Evolutionary conservation across 257 asterid species (phyloP).

Genomic region (Solanum chilense): DNA sequence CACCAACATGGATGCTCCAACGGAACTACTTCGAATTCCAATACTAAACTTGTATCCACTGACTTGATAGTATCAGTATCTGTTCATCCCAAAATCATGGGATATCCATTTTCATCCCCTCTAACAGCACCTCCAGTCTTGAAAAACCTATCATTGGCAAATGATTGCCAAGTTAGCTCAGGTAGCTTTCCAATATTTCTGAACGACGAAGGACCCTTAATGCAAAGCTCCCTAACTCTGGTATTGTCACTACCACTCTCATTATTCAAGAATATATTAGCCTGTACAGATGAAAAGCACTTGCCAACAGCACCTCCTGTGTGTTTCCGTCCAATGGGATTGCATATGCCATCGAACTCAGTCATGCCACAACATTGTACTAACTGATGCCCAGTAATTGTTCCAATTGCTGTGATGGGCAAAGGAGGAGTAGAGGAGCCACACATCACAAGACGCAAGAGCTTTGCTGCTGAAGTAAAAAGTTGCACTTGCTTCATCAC

Average conservation of each 20-base stretch:
- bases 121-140: slow-evolving; percentile 87
- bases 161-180: slow-evolving; percentile 67
- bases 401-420: slow-evolving; percentile 85
- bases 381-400: slow-evolving; percentile 72
- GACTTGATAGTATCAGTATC: slow-evolving; percentile 90
- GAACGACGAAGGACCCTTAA: slow-evolving; percentile 76
- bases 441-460: slow-evolving; percentile 89
- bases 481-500: slow-evolving; percentile 72
- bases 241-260: slow-evolving; percentile 27
- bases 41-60: slow-evolving; percentile 84
- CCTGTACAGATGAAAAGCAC: slow-evolving; percentile 85
- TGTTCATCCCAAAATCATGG: slow-evolving; percentile 84
- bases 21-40: slow-evolving; percentile 77
- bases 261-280: slow-evolving; percentile 65
- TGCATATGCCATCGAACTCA: slow-evolving; percentile 92
- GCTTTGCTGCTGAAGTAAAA: slow-evolving; percentile 64
- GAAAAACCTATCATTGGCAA: slow-evolving; percentile 67
- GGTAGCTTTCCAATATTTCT: slow-evolving; percentile 91
- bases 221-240: slow-evolving; percentile 72
- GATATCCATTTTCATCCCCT: slow-evolving; percentile 72
- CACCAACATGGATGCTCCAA: slow-evolving; percentile 82
- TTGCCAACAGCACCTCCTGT: slow-evolving; percentile 78
- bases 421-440: slow-evolving; percentile 93
- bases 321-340: slow-evolving; percentile 46
- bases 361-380: slow-evolving; percentile 91